Conservation (phyloP, 1,284 basidiomycete species). For the Wallemia mellicola region DNA sequence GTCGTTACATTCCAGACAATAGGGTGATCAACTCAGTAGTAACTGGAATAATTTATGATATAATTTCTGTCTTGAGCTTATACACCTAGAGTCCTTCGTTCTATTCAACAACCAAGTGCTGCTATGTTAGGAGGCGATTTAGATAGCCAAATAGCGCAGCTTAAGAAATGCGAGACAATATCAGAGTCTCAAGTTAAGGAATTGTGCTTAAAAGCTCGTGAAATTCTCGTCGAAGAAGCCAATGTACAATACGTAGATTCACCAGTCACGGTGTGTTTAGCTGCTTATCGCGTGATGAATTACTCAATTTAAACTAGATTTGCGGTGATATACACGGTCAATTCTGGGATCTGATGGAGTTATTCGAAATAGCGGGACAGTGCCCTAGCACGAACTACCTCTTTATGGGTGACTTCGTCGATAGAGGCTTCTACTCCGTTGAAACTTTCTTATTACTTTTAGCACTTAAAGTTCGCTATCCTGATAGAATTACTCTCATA, state of each 20-base stretch:
- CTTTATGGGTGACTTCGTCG: conserved; percentile 96
- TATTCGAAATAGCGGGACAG: conserved; percentile 79
- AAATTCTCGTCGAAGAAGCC: conserved; percentile 86
- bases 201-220: conserved; percentile 76
- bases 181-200: conserved; percentile 75
- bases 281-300: background rate
- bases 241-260: conserved; percentile 91
- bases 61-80: too few relatives aligned
- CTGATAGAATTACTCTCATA: conserved; percentile 87
- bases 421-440: conserved; percentile 87
- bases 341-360: conserved; percentile 88
- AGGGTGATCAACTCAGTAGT: background rate
- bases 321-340: conserved; percentile 98
- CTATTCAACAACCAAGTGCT: background rate
- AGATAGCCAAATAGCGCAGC: conserved; percentile 24
- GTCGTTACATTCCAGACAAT: background rate
- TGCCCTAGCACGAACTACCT: conserved; percentile 93
- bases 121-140: background rate
- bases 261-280: conserved; percentile 52
- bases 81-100: too few relatives aligned
- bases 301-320: conserved; percentile 26
- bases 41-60: too few relatives aligned
- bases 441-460: conserved; percentile 87
- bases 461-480: conserved; percentile 86
- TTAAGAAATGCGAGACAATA: conserved; percentile 67